Conservation (phyloP, 129 eudicot genomes). For the Logfia minima region DNA sequence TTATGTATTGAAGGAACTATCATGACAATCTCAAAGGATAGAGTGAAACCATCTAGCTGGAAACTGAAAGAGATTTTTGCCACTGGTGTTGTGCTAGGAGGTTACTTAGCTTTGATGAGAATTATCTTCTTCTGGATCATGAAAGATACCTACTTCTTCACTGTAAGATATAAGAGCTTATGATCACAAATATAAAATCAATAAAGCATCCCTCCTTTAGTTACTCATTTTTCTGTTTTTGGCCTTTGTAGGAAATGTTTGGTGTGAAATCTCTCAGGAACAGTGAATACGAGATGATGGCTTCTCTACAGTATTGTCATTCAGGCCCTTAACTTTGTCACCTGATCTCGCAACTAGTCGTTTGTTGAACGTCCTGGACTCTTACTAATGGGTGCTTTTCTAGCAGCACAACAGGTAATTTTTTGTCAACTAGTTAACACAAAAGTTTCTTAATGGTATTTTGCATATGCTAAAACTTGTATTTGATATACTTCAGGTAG, state of each 20-base stretch:
- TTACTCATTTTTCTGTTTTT: conserved; percentile 10
- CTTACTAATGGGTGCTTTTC: conserved; percentile 44
- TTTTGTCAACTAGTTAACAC: background rate
- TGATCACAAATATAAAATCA: background rate
- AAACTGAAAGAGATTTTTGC: conserved; percentile 62
- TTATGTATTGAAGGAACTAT: conserved; percentile 46
- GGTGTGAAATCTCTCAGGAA: conserved; percentile 34
- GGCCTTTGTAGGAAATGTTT: conserved; percentile 40
- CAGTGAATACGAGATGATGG: conserved; percentile 57
- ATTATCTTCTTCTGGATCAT: conserved; percentile 62
- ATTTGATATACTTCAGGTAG: conserved; percentile 57
- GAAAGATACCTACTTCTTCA: conserved; percentile 50
- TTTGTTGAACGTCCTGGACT: conserved; percentile 49
- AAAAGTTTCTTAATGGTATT: conserved; percentile 36
- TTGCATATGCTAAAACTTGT: conserved; percentile 41
- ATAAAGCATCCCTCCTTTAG: background rate
- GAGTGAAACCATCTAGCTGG: conserved; percentile 83
- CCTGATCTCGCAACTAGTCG: conserved; percentile 53
- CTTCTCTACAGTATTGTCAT: conserved; percentile 66
- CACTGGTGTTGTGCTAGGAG: conserved; percentile 66
- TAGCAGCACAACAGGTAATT: conserved; percentile 45
- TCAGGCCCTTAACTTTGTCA: conserved; percentile 67
- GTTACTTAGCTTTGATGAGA: conserved; percentile 63
- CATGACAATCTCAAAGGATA: conserved; percentile 76
- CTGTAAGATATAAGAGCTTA: conserved; percentile 28